Base-by-base conservation (phyloP, 805 yeast genomes). In the Yarrowia sp. region DNA sequence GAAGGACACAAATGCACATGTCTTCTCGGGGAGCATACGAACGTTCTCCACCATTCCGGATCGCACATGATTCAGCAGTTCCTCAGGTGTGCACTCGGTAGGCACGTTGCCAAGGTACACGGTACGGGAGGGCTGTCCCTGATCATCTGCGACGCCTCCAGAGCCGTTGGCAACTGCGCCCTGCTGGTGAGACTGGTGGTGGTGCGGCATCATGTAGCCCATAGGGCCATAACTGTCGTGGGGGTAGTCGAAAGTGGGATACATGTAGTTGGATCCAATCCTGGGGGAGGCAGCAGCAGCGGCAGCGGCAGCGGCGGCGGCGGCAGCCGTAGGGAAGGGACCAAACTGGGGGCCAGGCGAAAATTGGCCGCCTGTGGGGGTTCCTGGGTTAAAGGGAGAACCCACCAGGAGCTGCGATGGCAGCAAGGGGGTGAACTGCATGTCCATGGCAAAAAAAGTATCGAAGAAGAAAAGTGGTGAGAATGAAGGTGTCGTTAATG, bases 81-180 rank as follows among this genome's bases (percentile, higher is more conserved):
- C 96, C 70, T 88, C 86, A 5, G 93, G 85, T 17, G 92, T 84
- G 66, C 92, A 81, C 67, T 87, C 89, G n/a, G 82, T 76, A 0
- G 98, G 97, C 42, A 93, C 83, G 73, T 90, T 91, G 14, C 97
- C 97, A 71, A 93, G 79, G 73, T 91, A 90, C 9, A 93, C 96
- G 0, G 98, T 91, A 74, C 98, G 84, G 62, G 77, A 74, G 28
- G 65, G 57, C 32, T 61, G 65, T 17, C 39, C 38, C 15, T 33
- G 39, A 14, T 58, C 51, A 18, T 44, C 51, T 13, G 51, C 9
- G 31, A 57, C n/a, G 32, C 17, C 43, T 4, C 63, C 63, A 7
- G 15, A 8, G 33, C 69, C 66, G 48, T 41, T 58, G 31, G 61
- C 66, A 5, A 64, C 42, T 7, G 62, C 69, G n/a, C 31, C 15